Percentiles rank a stretch among this genome's conserved stretches.
Conservation (phyloP, 305 asterid species). For the Fraxinus nigra region DNA sequence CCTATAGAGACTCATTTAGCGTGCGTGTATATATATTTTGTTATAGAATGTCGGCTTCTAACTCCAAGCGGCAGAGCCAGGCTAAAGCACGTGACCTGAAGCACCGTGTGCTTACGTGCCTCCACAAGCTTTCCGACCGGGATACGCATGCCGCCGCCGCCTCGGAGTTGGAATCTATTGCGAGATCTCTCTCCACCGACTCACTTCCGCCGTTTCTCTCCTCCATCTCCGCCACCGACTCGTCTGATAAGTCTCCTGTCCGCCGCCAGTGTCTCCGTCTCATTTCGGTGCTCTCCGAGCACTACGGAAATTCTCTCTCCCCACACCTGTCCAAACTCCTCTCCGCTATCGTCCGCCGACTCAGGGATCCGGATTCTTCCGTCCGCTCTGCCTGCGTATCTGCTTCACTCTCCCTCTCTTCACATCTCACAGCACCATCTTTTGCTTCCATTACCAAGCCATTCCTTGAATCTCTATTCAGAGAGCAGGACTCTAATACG, state of each 20-base stretch:
- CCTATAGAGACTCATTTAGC: not conserved
- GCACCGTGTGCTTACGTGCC: slow-evolving; percentile 73
- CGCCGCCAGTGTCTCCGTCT: slow-evolving; percentile 74
- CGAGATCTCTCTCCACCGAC: slow-evolving; percentile 52
- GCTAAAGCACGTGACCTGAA: slow-evolving; percentile 73
- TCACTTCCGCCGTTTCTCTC: slow-evolving; percentile 60
- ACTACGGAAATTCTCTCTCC: slow-evolving; percentile 61
- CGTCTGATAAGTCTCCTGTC: slow-evolving; percentile 73
- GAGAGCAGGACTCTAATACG: slow-evolving; percentile 62
- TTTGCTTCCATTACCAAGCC: slow-evolving; percentile 62
- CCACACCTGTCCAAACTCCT: slow-evolving; percentile 73
- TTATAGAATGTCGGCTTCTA: slow-evolving; percentile 41
- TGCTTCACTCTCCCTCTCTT: slow-evolving; percentile 62
- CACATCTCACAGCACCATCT: slow-evolving; percentile 51
- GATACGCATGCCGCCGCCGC: slow-evolving; percentile 84
- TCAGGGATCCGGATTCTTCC: slow-evolving; percentile 77
- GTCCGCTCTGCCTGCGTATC: slow-evolving; percentile 72
- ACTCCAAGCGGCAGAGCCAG: slow-evolving; percentile 42
- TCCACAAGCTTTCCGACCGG: slow-evolving; percentile 86
- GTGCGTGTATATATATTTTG: not conserved
- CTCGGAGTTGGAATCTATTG: slow-evolving; percentile 68
- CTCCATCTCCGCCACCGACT: slow-evolving; percentile 65
- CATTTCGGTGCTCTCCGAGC: slow-evolving; percentile 55
- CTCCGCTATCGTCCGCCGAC: slow-evolving; percentile 69
- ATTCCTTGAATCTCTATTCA: slow-evolving; percentile 64